Evolutionary conservation across 2,329 filamentous ascomycete genomes (phyloP), one percentile per base, ranked within the genome.

Genomic region (Beauveria rudraprayagi): DNA sequence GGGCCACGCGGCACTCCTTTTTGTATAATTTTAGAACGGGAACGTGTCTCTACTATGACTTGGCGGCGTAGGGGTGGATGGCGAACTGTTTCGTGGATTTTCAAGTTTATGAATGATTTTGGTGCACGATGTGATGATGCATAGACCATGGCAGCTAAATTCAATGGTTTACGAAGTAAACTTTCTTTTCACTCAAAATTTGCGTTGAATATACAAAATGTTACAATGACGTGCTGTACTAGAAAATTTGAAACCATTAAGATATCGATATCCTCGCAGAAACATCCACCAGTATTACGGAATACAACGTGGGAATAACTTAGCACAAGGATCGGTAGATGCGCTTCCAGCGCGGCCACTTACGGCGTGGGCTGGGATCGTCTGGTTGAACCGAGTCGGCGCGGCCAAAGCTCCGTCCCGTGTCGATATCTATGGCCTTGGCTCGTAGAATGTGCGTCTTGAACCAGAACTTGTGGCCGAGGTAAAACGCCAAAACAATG

Each of bases 1-100:
- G 79, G 4, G 82, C 80, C 9, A 81, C 82, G 26, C 82, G 83
- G 52, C 90, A 92, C 71, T 89, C 90, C 11, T 96, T 96, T 74
- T 83, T 97, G 57, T 96, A 96, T 75, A 96, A 96, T 69, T 96
- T 95, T 68, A 81, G 92, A 63, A 95, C 91, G 10, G 90, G 89
- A 0, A 87, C 83, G 62, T 92, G 90, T 71, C 82, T 96, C 56
- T 91, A 93, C 70, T 96, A 96, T 73, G 92, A 96, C 74, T 75
- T 97, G 48, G 37, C 53, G 26, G 53, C 54, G 41, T 61, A 50
- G 19, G 8, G 43, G 28, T 14, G 11, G 34, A 11, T 37, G 34
- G 34, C 34, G 11, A 1, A 16, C 34, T 37, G 34, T 34, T 34
- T 34, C 30, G 11, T 34, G 30, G 30, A 34, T 34, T 14, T 34